phyloP scores from a whole-genome alignment of 1,284 basidiomycete genomes.

The Schizophyllum commune region DNA sequence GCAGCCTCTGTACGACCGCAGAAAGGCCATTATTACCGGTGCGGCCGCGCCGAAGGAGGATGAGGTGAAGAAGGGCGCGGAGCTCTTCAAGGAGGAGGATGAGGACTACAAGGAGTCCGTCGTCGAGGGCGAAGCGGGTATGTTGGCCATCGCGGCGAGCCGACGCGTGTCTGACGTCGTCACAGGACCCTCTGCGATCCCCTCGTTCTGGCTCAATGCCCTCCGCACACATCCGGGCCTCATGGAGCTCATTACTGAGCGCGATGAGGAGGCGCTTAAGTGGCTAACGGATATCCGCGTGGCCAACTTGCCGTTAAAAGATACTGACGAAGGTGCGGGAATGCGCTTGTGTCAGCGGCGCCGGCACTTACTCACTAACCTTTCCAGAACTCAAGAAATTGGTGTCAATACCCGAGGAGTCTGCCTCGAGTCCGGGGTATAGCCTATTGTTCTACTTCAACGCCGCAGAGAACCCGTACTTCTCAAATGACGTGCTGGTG shows the following conservation, averaged over 20 bases:
- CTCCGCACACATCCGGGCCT: constrained; percentile 88
- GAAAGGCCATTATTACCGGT: constrained; percentile 80
- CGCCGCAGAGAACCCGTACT: constrained; percentile 70
- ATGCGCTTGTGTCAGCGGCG: neutral
- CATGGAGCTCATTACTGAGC: constrained; percentile 61
- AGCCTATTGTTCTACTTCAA: constrained; percentile 82
- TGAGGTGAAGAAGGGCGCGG: constrained; percentile 52
- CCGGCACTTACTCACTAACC: neutral
- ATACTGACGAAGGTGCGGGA: neutral
- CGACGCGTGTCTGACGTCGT: neutral
- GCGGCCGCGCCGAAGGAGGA: constrained; percentile 54
- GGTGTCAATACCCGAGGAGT: neutral
- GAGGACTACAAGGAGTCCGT: constrained; percentile 12
- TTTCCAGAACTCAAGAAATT: neutral
- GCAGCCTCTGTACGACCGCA: constrained; percentile 84
- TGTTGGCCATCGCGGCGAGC: neutral
- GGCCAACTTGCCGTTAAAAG: constrained; percentile 42
- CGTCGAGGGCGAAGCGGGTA: neutral
- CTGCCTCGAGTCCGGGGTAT: constrained; percentile 36
- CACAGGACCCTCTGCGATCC: constrained; percentile 4
- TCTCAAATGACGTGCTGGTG: constrained; percentile 76
- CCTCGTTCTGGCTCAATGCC: constrained; percentile 89
- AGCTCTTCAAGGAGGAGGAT: constrained; percentile 64
- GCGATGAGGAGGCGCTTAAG: constrained; percentile 73
- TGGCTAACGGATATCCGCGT: constrained; percentile 62